Conservation (phyloP, 129 eudicot species). For the Flaveria trinervia region DNA sequence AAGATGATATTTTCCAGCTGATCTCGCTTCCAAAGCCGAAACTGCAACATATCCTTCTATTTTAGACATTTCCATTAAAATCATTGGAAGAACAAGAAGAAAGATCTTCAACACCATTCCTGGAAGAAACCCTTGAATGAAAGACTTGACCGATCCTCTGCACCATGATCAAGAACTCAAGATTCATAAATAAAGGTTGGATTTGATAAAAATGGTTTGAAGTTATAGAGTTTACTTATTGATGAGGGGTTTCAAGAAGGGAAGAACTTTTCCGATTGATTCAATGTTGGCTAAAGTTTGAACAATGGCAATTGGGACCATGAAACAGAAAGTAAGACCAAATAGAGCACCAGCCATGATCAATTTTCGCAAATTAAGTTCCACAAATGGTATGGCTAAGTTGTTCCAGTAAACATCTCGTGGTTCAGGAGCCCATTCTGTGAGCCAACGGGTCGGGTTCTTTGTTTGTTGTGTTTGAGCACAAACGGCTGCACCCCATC, state of each 20-base stretch:
- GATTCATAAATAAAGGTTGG: conserved; percentile 10
- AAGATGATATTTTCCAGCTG: conserved; percentile 77
- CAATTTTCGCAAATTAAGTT: conserved; percentile 63
- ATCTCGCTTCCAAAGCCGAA: conserved; percentile 77
- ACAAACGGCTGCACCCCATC: conserved; percentile 99
- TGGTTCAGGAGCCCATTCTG: conserved; percentile 98
- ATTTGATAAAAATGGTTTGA: background rate
- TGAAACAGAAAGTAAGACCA: conserved; percentile 79
- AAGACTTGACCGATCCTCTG: conserved; percentile 59
- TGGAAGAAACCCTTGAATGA: conserved; percentile 95
- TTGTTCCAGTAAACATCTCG: conserved; percentile 91
- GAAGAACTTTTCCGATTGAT: conserved; percentile 75
- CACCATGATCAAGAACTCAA: conserved; percentile 18
- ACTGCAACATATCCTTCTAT: conserved; percentile 76
- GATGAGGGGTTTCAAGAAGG: conserved; percentile 75
- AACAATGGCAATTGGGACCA: conserved; percentile 88
- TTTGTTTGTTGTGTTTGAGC: conserved; percentile 85
- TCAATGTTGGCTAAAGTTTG: conserved; percentile 90
- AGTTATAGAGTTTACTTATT: conserved; percentile 45
- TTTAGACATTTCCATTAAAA: conserved; percentile 84
- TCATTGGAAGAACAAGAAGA: conserved; percentile 68
- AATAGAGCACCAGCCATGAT: conserved; percentile 71
- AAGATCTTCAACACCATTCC: conserved; percentile 83
- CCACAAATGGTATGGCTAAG: conserved; percentile 88
- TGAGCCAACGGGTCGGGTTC: conserved; percentile 86